Percentiles rank a stretch among this genome's conserved stretches.
Evolutionary conservation across 352 stramenopile genomes (phyloP).

Genomic region (Phytophthora fragariaefolia): DNA sequence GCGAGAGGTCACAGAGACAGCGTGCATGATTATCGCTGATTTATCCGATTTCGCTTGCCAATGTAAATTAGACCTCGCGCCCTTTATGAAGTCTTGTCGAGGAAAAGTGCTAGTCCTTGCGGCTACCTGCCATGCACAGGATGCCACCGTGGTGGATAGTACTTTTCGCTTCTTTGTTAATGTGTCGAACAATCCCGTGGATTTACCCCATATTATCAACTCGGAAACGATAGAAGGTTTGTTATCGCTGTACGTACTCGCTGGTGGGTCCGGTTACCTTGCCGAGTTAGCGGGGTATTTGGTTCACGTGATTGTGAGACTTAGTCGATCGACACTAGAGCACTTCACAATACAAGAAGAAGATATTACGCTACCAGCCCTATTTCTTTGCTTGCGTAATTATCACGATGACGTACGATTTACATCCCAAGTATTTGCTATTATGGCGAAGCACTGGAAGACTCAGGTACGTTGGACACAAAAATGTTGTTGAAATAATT

Average conservation of each 20-base stretch:
- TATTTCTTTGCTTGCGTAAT: slow-evolving; percentile 72
- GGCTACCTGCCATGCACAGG: slow-evolving; percentile 40
- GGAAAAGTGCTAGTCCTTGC: slow-evolving; percentile 53
- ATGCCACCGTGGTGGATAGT: slow-evolving; percentile 38
- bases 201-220: slow-evolving; percentile 61
- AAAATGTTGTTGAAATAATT: not conserved
- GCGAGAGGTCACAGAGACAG: slow-evolving; percentile 49
- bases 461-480: slow-evolving; percentile 28
- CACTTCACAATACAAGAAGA: slow-evolving; percentile 51
- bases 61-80: slow-evolving; percentile 62
- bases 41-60: slow-evolving; percentile 65
- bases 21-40: slow-evolving; percentile 76
- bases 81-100: slow-evolving; percentile 53
- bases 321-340: slow-evolving; percentile 54
- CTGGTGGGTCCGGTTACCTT: slow-evolving; percentile 35
- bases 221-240: slow-evolving; percentile 63
- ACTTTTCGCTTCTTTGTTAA: slow-evolving; percentile 72
- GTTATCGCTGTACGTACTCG: slow-evolving; percentile 58
- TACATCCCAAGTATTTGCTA: slow-evolving; percentile 60
- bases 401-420: slow-evolving; percentile 55
- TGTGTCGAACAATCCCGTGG: slow-evolving; percentile 52
- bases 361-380: slow-evolving; percentile 57
- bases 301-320: slow-evolving; percentile 50
- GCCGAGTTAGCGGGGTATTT: slow-evolving; percentile 45
- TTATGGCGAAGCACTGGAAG: slow-evolving; percentile 61